A percentile compares a stretch with the other conserved stretches of the same genome.
Evolutionary conservation across 352 stramenopile species (phyloP).

Genomic region (Blastocystis sp.): DNA sequence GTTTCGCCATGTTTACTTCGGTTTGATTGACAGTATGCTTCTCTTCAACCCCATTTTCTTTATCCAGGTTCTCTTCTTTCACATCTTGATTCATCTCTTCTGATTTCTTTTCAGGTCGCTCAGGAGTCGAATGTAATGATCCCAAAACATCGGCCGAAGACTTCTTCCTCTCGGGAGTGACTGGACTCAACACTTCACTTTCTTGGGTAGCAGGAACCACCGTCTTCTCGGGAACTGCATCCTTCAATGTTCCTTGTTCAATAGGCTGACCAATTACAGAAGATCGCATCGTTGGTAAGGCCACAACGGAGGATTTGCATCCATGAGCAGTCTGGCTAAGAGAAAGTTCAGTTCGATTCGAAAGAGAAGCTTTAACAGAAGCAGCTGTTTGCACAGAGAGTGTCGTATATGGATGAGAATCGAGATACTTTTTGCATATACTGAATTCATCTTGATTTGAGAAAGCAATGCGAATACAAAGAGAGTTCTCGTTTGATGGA

Average conservation of each 20-base stretch:
- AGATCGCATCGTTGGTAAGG: background rate
- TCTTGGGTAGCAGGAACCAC: constrained; percentile 23
- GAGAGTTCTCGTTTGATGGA: background rate
- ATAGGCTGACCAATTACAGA: background rate
- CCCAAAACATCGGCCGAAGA: background rate
- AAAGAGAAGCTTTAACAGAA: background rate
- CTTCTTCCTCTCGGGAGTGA: background rate
- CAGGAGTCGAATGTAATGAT: constrained; percentile 14
- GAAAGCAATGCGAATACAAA: background rate
- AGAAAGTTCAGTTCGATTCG: background rate
- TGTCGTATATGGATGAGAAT: background rate
- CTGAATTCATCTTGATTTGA: background rate
- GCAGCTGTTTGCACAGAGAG: background rate
- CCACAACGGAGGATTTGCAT: constrained; percentile 51
- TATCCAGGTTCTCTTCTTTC: background rate
- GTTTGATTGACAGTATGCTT: background rate
- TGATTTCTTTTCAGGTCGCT: background rate
- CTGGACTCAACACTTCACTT: background rate
- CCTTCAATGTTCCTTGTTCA: background rate
- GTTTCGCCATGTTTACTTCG: background rate
- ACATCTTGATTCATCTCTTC: background rate
- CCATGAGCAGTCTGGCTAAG: constrained; percentile 25
- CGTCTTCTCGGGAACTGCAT: background rate
- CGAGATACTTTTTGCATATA: background rate
- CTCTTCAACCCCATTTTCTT: background rate